A percentile compares a stretch with the other conserved stretches of the same genome.
These are phyloP conservation scores for Otatea glauca DNA, from an alignment of 176 grass and related monocot species.

Conservation along the genomic window DNA sequence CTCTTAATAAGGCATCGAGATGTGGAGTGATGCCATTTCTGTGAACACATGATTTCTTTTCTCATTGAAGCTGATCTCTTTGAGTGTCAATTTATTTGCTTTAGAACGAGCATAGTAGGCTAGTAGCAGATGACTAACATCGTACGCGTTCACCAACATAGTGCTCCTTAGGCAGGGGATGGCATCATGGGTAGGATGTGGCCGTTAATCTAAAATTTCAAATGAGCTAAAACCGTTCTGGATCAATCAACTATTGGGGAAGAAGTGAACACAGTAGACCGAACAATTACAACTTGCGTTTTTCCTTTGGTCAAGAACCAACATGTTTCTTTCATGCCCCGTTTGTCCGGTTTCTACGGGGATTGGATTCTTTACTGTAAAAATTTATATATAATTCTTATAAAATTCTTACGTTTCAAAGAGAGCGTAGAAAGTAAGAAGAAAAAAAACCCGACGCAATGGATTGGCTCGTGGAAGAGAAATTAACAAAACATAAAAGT, in stretches of 20 bases:
- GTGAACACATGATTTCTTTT: not conserved
- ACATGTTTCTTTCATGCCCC: not conserved
- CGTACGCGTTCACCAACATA: not conserved
- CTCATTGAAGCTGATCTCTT: not conserved
- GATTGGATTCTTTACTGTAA: no score
- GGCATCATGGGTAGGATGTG: not conserved
- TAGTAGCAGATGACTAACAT: not conserved
- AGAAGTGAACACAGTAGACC: not conserved
- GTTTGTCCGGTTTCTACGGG: no score
- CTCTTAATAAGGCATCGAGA: slow-evolving; percentile 29
- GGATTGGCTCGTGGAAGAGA: not conserved
- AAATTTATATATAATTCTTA: no score
- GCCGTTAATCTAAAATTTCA: not conserved
- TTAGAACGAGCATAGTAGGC: not conserved
- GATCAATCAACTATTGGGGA: not conserved
- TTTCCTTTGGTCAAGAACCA: not conserved
- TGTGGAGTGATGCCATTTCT: slow-evolving; percentile 4
- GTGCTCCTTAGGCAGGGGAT: not conserved
- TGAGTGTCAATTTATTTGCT: not conserved
- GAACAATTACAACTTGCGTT: not conserved
- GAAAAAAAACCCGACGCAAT: not conserved
- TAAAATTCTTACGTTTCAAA: no score
- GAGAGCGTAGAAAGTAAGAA: not conserved
- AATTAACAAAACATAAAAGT: no score
- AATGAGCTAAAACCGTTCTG: not conserved